Evolutionary conservation across 495 filamentous ascomycete species (phyloP), one percentile per base, ranked within the genome.

Genomic region (Neurospora sublineolata): DNA sequence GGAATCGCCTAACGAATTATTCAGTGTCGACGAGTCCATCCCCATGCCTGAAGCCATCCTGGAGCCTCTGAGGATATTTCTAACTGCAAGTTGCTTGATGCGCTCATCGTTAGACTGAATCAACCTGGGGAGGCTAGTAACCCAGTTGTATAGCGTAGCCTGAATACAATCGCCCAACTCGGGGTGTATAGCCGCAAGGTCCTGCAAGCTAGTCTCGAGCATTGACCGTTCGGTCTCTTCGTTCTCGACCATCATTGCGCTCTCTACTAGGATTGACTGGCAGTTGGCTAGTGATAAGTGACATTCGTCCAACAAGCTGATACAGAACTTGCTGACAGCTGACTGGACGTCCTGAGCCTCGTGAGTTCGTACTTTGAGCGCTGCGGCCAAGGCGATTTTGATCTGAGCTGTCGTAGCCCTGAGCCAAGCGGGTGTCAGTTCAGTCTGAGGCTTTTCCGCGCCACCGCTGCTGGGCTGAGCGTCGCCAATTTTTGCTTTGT

Each of bases 71-170:
- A 89, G 88, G 52, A 98, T 87, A 73, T 92, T 90, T 39, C 86
- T 84, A 68, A 97, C 87, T 23, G 88, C 89, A 75, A 86, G 86
- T 46, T 89, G 84, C 76, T 95, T 97, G 39, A 88, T 80, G 9
- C 81, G 85, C 73, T 97, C 93, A 70, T 99, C 94, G 70, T 88
- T 91, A 33, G 89, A 88, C 78, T 94, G 92, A 88, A 97, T 95
- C 12, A 92, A 80, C 42, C 93, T 86, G 4, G 96, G 91, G 37
- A 98, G 86, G 20, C 91, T 87, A 3, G 88, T 86, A 18, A 95
- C 84, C 94, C 94, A 97, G 44, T 86, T 88, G 79, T 97, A 91
- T 4, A 97, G 79, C 2, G 88, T 89, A 37, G 83, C 86, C 76
- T 92, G 93, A 64, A 97, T 81, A 18, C 87, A 81, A 20, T 93